A percentile compares a stretch with the other conserved stretches of the same genome.
Conservation (phyloP, 2,329 filamentous ascomycete genomes). For the Lithohypha guttulata region DNA sequence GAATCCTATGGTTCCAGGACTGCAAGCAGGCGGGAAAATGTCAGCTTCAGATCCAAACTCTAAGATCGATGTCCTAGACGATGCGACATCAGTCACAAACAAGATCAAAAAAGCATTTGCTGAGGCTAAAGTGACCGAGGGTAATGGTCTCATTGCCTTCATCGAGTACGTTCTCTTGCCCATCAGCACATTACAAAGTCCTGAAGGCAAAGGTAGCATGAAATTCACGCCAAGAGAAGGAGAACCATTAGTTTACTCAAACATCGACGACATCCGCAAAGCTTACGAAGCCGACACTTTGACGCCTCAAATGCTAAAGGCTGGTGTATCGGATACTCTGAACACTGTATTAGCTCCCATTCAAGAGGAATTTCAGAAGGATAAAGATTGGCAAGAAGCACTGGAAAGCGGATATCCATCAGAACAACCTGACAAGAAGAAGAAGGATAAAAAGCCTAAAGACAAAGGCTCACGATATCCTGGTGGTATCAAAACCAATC, state of each 20-base stretch:
- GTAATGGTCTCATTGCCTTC: constrained; percentile 78
- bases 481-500: constrained; percentile 29
- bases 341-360: constrained; percentile 60
- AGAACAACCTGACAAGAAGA: constrained; percentile 53
- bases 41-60: constrained; percentile 56
- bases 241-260: constrained; percentile 70
- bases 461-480: constrained; percentile 60
- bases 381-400: constrained; percentile 69
- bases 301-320: constrained; percentile 78
- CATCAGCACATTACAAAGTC: constrained; percentile 50
- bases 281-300: constrained; percentile 76
- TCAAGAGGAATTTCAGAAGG: constrained; percentile 58
- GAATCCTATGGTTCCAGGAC: constrained; percentile 82
- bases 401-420: constrained; percentile 73
- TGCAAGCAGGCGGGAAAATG: constrained; percentile 59
- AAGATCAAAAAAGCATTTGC: constrained; percentile 81
- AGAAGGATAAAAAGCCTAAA: constrained; percentile 62
- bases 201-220: constrained; percentile 48
- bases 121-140: constrained; percentile 63
- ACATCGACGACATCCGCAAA: constrained; percentile 61
- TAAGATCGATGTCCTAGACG: constrained; percentile 89
- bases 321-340: constrained; percentile 65
- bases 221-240: constrained; percentile 53
- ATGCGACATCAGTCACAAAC: constrained; percentile 60
- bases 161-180: constrained; percentile 81